Percentiles rank a stretch among this genome's conserved stretches.
phyloP scores from a whole-genome alignment of 1,139 yeast species.

The Saccharomyces pastorianus region DNA sequence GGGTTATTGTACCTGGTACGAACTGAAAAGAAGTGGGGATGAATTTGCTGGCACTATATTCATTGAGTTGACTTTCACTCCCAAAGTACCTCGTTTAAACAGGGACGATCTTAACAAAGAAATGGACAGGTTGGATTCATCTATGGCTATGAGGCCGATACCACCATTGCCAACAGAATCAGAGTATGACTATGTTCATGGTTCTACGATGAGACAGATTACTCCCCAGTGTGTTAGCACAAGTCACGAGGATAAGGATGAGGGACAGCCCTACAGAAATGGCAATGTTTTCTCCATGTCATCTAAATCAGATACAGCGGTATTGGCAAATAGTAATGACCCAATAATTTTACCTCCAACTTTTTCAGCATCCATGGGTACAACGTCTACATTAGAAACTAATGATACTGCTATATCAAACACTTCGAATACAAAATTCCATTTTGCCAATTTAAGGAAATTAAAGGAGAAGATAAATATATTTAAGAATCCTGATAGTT shows the following conservation, averaged over 20 bases:
- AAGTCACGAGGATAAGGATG: not conserved
- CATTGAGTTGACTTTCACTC: slow-evolving; percentile 87
- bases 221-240: slow-evolving; percentile 13
- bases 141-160: slow-evolving; percentile 31
- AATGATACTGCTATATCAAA: slow-evolving; percentile 17
- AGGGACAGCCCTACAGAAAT: not conserved
- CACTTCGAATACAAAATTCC: slow-evolving; percentile 26
- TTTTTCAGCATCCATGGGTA: slow-evolving; percentile 22
- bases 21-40: slow-evolving; percentile 50
- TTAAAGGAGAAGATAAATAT: slow-evolving; percentile 30
- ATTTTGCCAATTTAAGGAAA: slow-evolving; percentile 31
- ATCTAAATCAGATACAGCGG: not conserved
- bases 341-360: slow-evolving; percentile 8
- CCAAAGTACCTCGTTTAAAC: slow-evolving; percentile 40
- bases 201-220: slow-evolving; percentile 23
- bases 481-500: slow-evolving; percentile 27
- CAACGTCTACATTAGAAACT: slow-evolving; percentile 19
- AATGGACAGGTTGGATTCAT: slow-evolving; percentile 21
- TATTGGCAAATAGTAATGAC: not conserved
- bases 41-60: slow-evolving; percentile 82
- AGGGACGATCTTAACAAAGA: slow-evolving; percentile 10
- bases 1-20: slow-evolving; percentile 85
- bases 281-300: not conserved
- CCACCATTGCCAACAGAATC: slow-evolving; percentile 34
- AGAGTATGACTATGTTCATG: slow-evolving; percentile 23